Conservation (phyloP, 805 yeast species). For the Pichia membranifaciens region DNA sequence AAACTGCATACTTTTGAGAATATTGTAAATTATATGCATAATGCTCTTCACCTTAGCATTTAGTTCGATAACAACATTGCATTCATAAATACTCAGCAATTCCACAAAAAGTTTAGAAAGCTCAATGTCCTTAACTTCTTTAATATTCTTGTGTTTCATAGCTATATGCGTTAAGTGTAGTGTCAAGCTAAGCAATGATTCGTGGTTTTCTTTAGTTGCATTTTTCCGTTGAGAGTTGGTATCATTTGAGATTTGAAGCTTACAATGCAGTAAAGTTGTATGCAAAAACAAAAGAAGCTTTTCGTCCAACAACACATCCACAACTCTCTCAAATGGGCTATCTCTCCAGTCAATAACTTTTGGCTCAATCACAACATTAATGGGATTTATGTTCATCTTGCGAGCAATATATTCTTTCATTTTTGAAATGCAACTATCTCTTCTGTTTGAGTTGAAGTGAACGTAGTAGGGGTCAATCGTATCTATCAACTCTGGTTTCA, state of each 20-base stretch:
- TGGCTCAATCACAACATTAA: conserved; percentile 56
- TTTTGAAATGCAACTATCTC: conserved; percentile 75
- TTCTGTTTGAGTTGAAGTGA: conserved; percentile 67
- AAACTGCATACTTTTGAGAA: conserved; percentile 1
- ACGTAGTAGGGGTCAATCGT: conserved; percentile 77
- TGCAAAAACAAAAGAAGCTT: conserved; percentile 51
- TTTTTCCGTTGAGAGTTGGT: conserved; percentile 20
- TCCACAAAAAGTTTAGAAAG: conserved; percentile 6
- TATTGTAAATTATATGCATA: conserved; percentile 2
- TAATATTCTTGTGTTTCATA: conserved; percentile 9
- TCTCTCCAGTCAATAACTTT: conserved; percentile 33
- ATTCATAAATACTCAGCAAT: conserved; percentile 6
- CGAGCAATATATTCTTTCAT: conserved; percentile 47
- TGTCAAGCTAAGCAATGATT: conserved; percentile 50
- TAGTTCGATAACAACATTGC: conserved; percentile 4
- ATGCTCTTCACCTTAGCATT: conserved; percentile 6
- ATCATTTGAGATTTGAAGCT: not conserved
- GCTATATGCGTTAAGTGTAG: conserved; percentile 69
- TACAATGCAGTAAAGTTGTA: conserved; percentile 39
- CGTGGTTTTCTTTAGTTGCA: conserved; percentile 26
- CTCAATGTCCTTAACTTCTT: conserved; percentile 6
- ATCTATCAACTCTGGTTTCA: conserved; percentile 50
- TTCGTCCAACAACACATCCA: conserved; percentile 45
- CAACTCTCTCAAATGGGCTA: conserved; percentile 40
- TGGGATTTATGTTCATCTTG: conserved; percentile 22